Evolutionary conservation across 2,329 filamentous ascomycete species (phyloP).

Genomic region (Daldinia eschscholtzii): DNA sequence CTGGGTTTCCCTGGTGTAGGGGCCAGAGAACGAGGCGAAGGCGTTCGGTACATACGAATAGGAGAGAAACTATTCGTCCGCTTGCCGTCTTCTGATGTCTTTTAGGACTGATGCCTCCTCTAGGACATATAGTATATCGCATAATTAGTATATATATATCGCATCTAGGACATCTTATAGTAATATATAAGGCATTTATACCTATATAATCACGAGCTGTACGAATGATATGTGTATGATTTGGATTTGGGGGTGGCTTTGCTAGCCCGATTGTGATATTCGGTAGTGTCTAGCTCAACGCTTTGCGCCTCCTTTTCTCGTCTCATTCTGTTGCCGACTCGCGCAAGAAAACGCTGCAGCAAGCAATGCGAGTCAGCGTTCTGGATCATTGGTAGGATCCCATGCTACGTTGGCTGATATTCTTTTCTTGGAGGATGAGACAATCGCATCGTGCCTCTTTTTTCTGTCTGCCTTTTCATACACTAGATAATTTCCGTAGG

Average conservation of each 20-base stretch:
- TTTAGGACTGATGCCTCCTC: background rate
- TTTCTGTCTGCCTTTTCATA: conserved; percentile 3
- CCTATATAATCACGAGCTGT: conserved; percentile 1
- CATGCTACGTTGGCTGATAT: conserved; percentile 24
- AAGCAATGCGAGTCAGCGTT: conserved; percentile 38
- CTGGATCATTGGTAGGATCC: conserved; percentile 28
- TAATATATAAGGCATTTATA: background rate
- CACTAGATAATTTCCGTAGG: background rate
- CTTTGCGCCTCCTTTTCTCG: conserved; percentile 16
- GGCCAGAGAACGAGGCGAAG: background rate
- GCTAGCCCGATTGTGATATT: conserved; percentile 30
- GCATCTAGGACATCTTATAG: background rate
- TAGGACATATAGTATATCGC: too few species aligned
- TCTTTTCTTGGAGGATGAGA: conserved; percentile 9
- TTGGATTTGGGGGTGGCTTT: conserved; percentile 25
- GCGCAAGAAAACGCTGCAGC: conserved; percentile 33
- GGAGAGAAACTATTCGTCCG: background rate
- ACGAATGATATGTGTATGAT: background rate
- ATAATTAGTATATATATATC: too few species aligned
- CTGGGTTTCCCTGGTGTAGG: background rate
- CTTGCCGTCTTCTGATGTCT: background rate
- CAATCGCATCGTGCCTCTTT: conserved; percentile 12
- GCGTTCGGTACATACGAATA: background rate
- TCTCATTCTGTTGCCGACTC: conserved; percentile 38
- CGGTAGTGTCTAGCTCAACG: conserved; percentile 20